Base-by-base conservation (phyloP, 1,284 basidiomycete genomes). In the Marasmius sp. region DNA sequence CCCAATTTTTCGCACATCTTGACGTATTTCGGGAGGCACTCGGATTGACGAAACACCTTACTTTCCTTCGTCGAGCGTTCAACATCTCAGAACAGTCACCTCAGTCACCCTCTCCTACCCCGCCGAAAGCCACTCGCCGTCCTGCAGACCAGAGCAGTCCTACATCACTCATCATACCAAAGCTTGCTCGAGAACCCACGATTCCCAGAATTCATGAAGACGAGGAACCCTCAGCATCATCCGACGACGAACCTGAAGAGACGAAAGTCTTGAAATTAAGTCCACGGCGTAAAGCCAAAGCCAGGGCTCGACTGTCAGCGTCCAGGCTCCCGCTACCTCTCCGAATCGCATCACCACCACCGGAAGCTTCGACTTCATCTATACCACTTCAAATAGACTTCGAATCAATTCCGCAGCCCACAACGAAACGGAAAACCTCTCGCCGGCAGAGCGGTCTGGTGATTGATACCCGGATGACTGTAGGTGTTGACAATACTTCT, bases 381-480 rank as follows among this genome's bases (percentile, higher is more conserved):
- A 50, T 57, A 37, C 62, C 66, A 45, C 47, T 71, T 27, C 74
- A 75, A 43, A 61, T 76, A 51, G 68, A 75, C 63, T 53, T 79
- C 59, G 66, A 45, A 68, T 71, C 38, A 67, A 69, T 56, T 63
- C 68, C 52, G 60, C 72, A 68, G 57, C 71, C 57, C 71, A 38
- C 57, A 12, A 48, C 76, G 41, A 87, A 83, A 69, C 79, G 83
- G 39, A 86, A 85, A 62, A 70, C 82, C 8, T 75, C 82, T 59
- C 78, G 89, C 64, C 77, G 89, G 54, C 88, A 88, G 73, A 91
- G 89, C 66, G 89, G 89, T 6, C 73, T 91, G 50, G 72, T 92
- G 62, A 79, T 80, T 12, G 73, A 75, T 59, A 77, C 64, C 50
- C 52, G 58, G 58, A 66, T 60, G 47, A 43, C 38, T 54, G 64